These are phyloP conservation scores for Cardamine resedifolia DNA, from an alignment of 345 rosid genomes.

Conservation along the genomic window DNA sequence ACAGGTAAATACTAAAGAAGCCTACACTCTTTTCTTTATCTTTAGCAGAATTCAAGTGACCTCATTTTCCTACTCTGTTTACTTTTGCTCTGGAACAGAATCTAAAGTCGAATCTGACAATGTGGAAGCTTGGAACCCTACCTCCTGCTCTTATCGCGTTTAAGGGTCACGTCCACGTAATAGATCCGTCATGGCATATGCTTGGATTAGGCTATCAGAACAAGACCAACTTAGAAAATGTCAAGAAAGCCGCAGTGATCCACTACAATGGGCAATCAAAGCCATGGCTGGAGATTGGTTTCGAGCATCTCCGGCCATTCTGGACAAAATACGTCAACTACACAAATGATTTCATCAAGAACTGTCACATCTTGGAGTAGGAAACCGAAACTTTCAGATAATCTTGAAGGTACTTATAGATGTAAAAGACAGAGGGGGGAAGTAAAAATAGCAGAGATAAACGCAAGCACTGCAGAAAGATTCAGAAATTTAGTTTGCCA, in stretches of 20 bases:
- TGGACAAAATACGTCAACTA: slow-evolving; percentile 93
- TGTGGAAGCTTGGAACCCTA: slow-evolving; percentile 98
- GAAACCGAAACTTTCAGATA: slow-evolving; percentile 37
- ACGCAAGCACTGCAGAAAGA: slow-evolving; percentile 22
- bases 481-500: slow-evolving; percentile 30
- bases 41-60: slow-evolving; percentile 10
- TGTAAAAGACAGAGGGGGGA: slow-evolving; percentile 41
- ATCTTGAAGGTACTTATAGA: slow-evolving; percentile 33
- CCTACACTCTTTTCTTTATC: neutral
- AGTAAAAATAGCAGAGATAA: slow-evolving; percentile 26
- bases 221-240: slow-evolving; percentile 61
- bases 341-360: slow-evolving; percentile 84
- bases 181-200: slow-evolving; percentile 96
- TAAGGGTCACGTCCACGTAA: slow-evolving; percentile 76
- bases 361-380: slow-evolving; percentile 90
- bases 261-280: slow-evolving; percentile 97
- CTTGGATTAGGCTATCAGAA: slow-evolving; percentile 96
- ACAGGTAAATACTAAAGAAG: slow-evolving; percentile 54
- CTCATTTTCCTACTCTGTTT: slow-evolving; percentile 3
- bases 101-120: slow-evolving; percentile 79
- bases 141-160: slow-evolving; percentile 99
- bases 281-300: slow-evolving; percentile 96
- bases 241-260: slow-evolving; percentile 82
- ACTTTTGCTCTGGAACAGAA: slow-evolving; percentile 52
- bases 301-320: slow-evolving; percentile 95